Conservation (phyloP, 306 rosid genomes). For the Cercis canadensis region DNA sequence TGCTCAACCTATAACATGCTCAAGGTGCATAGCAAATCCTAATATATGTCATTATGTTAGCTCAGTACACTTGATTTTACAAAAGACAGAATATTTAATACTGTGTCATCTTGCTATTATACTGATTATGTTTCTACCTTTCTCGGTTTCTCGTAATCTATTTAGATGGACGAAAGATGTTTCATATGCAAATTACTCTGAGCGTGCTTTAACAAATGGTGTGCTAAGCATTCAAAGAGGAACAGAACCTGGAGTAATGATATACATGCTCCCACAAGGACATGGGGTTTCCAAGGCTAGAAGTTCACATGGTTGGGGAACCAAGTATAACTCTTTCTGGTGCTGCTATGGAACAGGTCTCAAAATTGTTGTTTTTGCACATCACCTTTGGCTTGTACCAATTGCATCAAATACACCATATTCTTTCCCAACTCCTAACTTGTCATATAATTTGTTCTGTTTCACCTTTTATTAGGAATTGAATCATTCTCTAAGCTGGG, state of each 20-base stretch:
- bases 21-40: constrained; percentile 43
- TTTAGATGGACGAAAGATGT: constrained; percentile 74
- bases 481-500: constrained; percentile 80
- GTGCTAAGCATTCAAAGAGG: constrained; percentile 71
- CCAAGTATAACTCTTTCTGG: constrained; percentile 57
- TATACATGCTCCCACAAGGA: constrained; percentile 70
- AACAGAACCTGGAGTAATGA: constrained; percentile 70
- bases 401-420: neutral
- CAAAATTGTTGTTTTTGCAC: neutral
- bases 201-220: constrained; percentile 69
- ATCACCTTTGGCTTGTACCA: neutral
- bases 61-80: too few species aligned
- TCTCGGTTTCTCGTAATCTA: constrained; percentile 66
- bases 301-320: constrained; percentile 73
- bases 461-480: constrained; percentile 43
- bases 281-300: constrained; percentile 60
- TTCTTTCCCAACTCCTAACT: neutral
- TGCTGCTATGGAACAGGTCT: constrained; percentile 84
- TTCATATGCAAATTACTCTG: constrained; percentile 68
- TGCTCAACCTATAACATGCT: constrained; percentile 74
- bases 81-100: too few species aligned
- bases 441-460: neutral
- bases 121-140: neutral
- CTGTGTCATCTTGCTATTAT: too few species aligned
- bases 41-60: too few species aligned